Percentiles rank a stretch among this genome's conserved stretches.
phyloP scores from a whole-genome alignment of 2,329 filamentous ascomycete genomes.

The Dactylellina sp. region DNA sequence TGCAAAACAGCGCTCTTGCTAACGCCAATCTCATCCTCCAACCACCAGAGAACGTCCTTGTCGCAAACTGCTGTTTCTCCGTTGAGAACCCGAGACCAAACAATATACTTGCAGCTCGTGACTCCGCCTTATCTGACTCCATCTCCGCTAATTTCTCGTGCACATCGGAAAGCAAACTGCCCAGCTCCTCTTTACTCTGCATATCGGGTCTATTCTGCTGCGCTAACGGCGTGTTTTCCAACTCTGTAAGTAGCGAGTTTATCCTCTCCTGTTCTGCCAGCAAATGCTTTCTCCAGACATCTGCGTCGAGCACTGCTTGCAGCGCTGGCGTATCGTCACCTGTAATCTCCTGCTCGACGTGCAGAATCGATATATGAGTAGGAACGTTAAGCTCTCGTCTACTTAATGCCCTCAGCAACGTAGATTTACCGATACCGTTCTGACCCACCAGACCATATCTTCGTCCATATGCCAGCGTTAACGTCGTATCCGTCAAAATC shows the following conservation, averaged over 20 bases:
- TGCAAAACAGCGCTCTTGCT: constrained; percentile 95
- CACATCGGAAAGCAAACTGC: constrained; percentile 89
- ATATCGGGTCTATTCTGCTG: constrained; percentile 53
- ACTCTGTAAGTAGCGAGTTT: constrained; percentile 76
- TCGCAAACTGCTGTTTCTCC: constrained; percentile 90
- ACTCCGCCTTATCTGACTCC: constrained; percentile 98
- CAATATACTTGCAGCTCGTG: constrained; percentile 92
- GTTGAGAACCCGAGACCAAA: constrained; percentile 96
- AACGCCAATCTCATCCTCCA: constrained; percentile 98
- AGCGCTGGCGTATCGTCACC: constrained; percentile 95
- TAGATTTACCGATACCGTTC: constrained; percentile 99
- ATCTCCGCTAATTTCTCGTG: constrained; percentile 94
- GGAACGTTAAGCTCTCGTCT: constrained; percentile 94
- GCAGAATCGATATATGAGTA: constrained; percentile 96
- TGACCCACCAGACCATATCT: constrained; percentile 97
- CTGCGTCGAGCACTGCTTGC: constrained; percentile 94
- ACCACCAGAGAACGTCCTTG: constrained; percentile 98
- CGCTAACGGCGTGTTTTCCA: constrained; percentile 70
- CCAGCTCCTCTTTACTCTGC: constrained; percentile 79
- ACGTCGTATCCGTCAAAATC: constrained; percentile 88
- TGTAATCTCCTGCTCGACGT: constrained; percentile 97
- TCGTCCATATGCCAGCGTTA: constrained; percentile 90
- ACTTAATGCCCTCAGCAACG: constrained; percentile 89
- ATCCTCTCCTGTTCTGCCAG: constrained; percentile 91
- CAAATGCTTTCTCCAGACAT: constrained; percentile 97